These are phyloP conservation scores for Talaromyces rugulosus DNA, from an alignment of 2,329 filamentous ascomycete genomes.

Conservation along the genomic window DNA sequence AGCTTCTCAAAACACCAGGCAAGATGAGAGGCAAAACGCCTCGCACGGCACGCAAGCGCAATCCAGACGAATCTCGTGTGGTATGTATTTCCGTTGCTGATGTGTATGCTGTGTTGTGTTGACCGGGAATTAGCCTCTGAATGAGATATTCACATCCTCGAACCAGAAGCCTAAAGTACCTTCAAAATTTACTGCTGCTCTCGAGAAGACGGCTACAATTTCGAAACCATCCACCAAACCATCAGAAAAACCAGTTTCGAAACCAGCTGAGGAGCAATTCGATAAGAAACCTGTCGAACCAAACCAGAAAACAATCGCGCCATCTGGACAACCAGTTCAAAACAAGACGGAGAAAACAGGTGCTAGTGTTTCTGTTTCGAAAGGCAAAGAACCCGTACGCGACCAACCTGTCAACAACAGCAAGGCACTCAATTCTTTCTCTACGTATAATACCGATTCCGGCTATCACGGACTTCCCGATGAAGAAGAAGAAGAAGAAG, in stretches of 20 bases:
- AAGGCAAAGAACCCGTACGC: constrained; percentile 11
- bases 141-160: constrained; percentile 44
- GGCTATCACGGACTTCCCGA: constrained; percentile 46
- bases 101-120: constrained; percentile 13
- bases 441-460: constrained; percentile 41
- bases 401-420: constrained; percentile 14
- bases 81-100: constrained; percentile 27
- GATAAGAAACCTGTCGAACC: neutral
- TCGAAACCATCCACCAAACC: neutral
- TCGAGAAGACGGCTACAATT: constrained; percentile 27
- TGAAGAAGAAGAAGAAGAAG: constrained; percentile 21
- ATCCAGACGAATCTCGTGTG: constrained; percentile 39
- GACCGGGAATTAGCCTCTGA: constrained; percentile 37
- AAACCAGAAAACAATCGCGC: neutral
- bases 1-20: constrained; percentile 75
- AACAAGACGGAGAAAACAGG: neutral
- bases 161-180: constrained; percentile 30
- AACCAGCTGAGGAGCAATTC: neutral
- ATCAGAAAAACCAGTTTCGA: neutral
- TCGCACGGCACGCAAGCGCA: constrained; percentile 41
- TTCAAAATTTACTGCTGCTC: constrained; percentile 29
- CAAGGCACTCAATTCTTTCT: constrained; percentile 35
- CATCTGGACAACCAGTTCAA: neutral
- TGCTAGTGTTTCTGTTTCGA: neutral
- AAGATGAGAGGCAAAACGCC: constrained; percentile 48